Evolutionary conservation across 2,329 filamentous ascomycete species (phyloP).

Genomic region (Talaromyces sp.): DNA sequence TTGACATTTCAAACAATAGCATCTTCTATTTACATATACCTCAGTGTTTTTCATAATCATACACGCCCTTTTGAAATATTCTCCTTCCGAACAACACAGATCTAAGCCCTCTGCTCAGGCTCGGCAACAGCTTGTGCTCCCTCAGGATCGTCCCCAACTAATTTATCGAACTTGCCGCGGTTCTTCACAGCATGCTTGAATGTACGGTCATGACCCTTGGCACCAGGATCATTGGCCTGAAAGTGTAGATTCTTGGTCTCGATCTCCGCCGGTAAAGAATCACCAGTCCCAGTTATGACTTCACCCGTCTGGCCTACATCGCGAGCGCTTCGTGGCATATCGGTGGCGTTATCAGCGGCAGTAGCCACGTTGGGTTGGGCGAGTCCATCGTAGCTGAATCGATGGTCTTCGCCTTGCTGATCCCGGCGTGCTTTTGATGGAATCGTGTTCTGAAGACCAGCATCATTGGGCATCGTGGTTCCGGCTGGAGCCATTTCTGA

Average conservation of each 20-base stretch:
- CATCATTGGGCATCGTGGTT: slow-evolving; percentile 44
- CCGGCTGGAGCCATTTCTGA: slow-evolving; percentile 34
- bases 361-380: slow-evolving; percentile 33
- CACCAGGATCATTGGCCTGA: slow-evolving; percentile 34
- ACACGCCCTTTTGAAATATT: not conserved
- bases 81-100: not conserved
- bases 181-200: slow-evolving; percentile 42
- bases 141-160: slow-evolving; percentile 37
- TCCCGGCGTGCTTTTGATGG: slow-evolving; percentile 42
- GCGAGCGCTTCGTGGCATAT: slow-evolving; percentile 43
- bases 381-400: slow-evolving; percentile 53
- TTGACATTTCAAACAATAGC: not conserved
- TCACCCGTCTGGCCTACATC: slow-evolving; percentile 40
- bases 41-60: not conserved
- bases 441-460: slow-evolving; percentile 47
- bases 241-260: slow-evolving; percentile 42
- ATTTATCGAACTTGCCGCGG: slow-evolving; percentile 39
- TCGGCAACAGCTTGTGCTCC: slow-evolving; percentile 32
- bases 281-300: slow-evolving; percentile 43
- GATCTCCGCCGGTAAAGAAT: slow-evolving; percentile 38
- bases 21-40: not conserved
- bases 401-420: slow-evolving; percentile 44
- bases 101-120: slow-evolving; percentile 19
- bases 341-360: slow-evolving; percentile 50
- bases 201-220: slow-evolving; percentile 39